Percentiles rank a stretch among this genome's conserved stretches.
These are phyloP conservation scores for Aspergillus sp. DNA, from an alignment of 2,329 filamentous ascomycete genomes.

Conservation along the genomic window DNA sequence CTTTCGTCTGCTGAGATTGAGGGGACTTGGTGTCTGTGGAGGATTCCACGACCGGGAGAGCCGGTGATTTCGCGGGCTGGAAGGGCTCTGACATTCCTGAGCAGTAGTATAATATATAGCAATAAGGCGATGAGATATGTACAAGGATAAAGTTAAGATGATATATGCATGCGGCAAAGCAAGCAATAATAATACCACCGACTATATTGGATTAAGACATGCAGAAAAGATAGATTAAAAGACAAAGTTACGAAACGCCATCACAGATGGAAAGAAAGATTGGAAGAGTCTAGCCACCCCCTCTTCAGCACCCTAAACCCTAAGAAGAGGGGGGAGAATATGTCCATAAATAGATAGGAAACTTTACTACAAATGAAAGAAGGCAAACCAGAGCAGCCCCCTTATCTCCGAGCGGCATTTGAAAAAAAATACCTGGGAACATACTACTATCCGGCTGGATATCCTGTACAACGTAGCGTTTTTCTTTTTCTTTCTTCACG, in stretches of 20 bases:
- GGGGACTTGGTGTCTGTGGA: background rate
- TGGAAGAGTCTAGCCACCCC: too few relatives aligned
- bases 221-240: too few relatives aligned
- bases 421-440: background rate
- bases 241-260: too few relatives aligned
- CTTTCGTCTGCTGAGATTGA: conserved; percentile 3
- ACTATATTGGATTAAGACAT: too few relatives aligned
- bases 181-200: background rate
- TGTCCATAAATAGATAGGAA: background rate
- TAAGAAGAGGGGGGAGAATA: background rate
- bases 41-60: conserved; percentile 6
- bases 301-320: background rate
- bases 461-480: too few relatives aligned
- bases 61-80: background rate
- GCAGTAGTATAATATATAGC: background rate
- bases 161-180: background rate
- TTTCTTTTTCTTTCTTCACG: background rate
- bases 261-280: background rate
- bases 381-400: background rate
- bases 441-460: background rate
- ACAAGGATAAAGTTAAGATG: background rate
- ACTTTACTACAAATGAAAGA: background rate
- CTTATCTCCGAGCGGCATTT: background rate
- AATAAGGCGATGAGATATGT: background rate
- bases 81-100: conserved; percentile 3